These are phyloP conservation scores for Emydomyces testavorans DNA, from an alignment of 2,329 filamentous ascomycete species.

Conservation along the genomic window DNA sequence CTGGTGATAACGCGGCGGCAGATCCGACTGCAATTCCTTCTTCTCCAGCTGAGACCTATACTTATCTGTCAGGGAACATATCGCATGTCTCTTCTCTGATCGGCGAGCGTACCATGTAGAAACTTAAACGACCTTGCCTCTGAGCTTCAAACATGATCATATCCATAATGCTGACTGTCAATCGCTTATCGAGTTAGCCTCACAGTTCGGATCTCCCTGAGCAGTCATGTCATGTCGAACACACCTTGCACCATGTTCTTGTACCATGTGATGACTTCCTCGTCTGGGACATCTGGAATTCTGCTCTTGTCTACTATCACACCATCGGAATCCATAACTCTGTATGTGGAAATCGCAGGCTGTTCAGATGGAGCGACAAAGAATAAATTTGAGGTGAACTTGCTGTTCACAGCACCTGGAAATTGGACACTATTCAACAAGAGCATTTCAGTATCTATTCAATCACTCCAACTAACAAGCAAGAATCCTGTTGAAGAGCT, in stretches of 20 bases:
- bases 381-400: conserved; percentile 68
- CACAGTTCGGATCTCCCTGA: not conserved
- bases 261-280: conserved; percentile 51
- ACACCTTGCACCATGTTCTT: conserved; percentile 51
- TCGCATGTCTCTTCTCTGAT: not conserved
- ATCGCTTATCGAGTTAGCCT: not conserved
- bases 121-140: conserved; percentile 81
- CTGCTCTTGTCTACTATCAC: conserved; percentile 64
- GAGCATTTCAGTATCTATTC: not conserved
- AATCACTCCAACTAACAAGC: not conserved
- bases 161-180: conserved; percentile 70
- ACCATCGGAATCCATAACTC: conserved; percentile 82
- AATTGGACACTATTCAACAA: conserved; percentile 49
- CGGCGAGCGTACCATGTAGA: conserved; percentile 67
- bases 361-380: conserved; percentile 65
- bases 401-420: conserved; percentile 88
- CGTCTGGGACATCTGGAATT: conserved; percentile 51
- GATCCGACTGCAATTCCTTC: conserved; percentile 89
- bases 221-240: not conserved
- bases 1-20: conserved; percentile 67
- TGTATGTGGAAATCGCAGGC: conserved; percentile 76
- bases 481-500: not conserved
- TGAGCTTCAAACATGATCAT: conserved; percentile 97
- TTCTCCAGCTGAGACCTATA: conserved; percentile 65
- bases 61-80: not conserved